Base-by-base conservation (phyloP, 352 stramenopile genomes). In the Globisporangium carolinianum region DNA sequence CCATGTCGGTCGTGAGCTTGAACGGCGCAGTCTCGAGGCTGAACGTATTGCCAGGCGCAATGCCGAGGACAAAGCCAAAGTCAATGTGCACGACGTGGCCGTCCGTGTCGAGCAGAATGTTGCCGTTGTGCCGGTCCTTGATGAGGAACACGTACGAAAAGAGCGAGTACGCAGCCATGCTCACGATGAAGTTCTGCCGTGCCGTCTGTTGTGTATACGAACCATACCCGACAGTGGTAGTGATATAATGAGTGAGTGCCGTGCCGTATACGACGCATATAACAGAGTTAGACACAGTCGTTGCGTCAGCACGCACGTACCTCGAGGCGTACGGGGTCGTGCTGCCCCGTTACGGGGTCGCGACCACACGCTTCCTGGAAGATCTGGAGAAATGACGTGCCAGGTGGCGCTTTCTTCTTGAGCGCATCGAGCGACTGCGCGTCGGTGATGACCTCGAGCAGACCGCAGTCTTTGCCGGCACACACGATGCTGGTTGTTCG, bases 81-180 rank as follows among this genome's bases (percentile, higher is more conserved):
- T 99, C 96, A 57, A 98, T 99, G 78, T 98, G 96, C 43, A 98
- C 83, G 36, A 98, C 60, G 57, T 97, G 83, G 0, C 92, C 93
- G 48, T 90, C 57, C 17, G 65, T 79, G 64, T 98, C 90, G 38
- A 98, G 73, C 53, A 98, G 66, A 55, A 98, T 97, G 57, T 99
- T 98, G 14, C 93, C 96, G 66, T 99, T 99, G 76, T 98, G 95
- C 11, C 92, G 79, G 66, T 98, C 91, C 75, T 98, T 98, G 65
- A 97, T 89, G 99, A 99, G 80, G 41, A 99, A 86, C 1, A 99
- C 76, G 63, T 99, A 99, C 39, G 79, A 97, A 53, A 99, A 94
- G 15, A 99, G 76, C 32, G 86, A 97, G 74, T 99, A 99, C 38
- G 87, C 96, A 5, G 94, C 96, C 64, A 99, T 86, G 66, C 85